Base-by-base conservation (phyloP, 2,329 filamentous ascomycete species). In the Venturiaceae sp. region DNA sequence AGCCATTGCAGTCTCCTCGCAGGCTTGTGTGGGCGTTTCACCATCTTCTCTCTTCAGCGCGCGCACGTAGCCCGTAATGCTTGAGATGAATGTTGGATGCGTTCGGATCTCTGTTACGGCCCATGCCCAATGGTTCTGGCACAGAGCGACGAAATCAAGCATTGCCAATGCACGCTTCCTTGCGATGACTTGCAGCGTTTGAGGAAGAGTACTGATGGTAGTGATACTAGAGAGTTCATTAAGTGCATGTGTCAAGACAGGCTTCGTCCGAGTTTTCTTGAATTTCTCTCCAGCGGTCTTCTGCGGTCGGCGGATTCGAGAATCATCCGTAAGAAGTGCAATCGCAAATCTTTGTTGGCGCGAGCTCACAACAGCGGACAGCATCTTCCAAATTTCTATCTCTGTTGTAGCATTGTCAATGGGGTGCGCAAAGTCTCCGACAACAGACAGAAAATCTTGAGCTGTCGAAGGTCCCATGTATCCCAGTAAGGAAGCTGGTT, bases 291-390 rank as follows among this genome's bases (percentile, higher is more conserved):
- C 30, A 26, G 16, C 19, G 14, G 32, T 14, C 37, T 33, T 34
- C 16, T 33, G 39, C 3, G 34, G 8, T 32, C 87, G 82, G 64
- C 94, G 85, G 62, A 88, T 84, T 3, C 92, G 91, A 0, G 90
- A 90, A 67, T 85, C 87, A 23, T 92, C 94, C 6, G 91, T 96
- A 39, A 97, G 83, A 8, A 99, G 79, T 67, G 92, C 95, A 62
- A 96, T 90, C 0, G 92, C 90, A 76, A 99, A 89, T 89, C 92
- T 97, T 68, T 96, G 92, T 69, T 99, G 94, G 62, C 90, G 86
- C 68, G 90, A 92, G 63, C 88, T 87, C 61, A 99, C 83, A 52
- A 97, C 86, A 3, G 87, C 85, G 2, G 92, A 88, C 57, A 97
- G 84, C 66, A 99, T 85, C 59, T 83, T 83, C 94, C 92, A 99